Evolutionary conservation across 441 rosid species (phyloP), one percentile per base, ranked within the genome.

Genomic region (Eruca vesicaria): DNA sequence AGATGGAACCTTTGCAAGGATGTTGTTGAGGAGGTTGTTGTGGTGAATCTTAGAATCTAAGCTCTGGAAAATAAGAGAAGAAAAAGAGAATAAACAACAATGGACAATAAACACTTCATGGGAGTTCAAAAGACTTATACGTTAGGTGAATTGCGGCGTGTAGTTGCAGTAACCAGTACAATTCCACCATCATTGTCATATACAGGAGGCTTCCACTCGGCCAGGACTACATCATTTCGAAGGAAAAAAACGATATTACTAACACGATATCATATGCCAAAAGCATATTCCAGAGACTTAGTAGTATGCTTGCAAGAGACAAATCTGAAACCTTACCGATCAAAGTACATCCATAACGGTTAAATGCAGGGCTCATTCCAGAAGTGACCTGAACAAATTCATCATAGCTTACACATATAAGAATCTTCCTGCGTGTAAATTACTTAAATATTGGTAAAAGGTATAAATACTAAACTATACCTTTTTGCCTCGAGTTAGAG

Each of bases 1-100:
- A 43, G 19, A 73, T n/a, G 58, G 10, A 84, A 91, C 98, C 96
- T 91, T 93, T 14, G 97, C 97, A 3, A 93, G 85, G 72, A 93
- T 90, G 84, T 89, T 93, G 60, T 91, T 93, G 78, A 93, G 87
- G 66, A 93, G 96, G 81, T 88, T 93, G 83, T 93, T 93, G 87
- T 90, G 97, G 78, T 90, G 96, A 75, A 91, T 88, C 90, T 93
- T 93, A 31, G 97, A 93, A 86, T 93, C 98, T 87, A 93, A 81
- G 81, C 83, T 90, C 98, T 91, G 86, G 58, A 15, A 61, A 29
- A 60, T 35, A 72, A 73, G 18, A 1, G 15, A 38, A 36, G 5
- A 10, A 7, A 23, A 23, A 23, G 2, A 57, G 53, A 31, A 18
- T 63, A 68, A 72, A 36, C 21, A 50, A 18, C 23, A 50, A 18